A percentile compares a stretch with the other conserved stretches of the same genome.
Conservation (phyloP, 2,329 filamentous ascomycete genomes). For the Stenocarpella maydis region DNA sequence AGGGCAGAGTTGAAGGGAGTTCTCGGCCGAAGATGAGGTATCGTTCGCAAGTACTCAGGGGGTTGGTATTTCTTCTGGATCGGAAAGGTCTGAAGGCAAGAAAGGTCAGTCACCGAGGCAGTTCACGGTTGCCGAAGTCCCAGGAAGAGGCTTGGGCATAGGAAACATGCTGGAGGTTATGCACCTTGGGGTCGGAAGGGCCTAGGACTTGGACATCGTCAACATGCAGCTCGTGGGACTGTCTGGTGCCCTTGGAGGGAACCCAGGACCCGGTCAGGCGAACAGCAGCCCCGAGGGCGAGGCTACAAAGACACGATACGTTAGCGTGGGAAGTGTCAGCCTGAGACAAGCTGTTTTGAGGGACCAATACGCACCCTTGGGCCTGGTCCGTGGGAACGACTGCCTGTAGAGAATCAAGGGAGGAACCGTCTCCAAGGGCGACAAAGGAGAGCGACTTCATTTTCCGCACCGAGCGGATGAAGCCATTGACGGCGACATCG, state of each 20-base stretch:
- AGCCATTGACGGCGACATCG: constrained; percentile 75
- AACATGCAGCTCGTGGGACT: constrained; percentile 84
- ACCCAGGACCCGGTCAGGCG: constrained; percentile 81
- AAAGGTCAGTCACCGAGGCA: constrained; percentile 30
- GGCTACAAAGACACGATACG: constrained; percentile 55
- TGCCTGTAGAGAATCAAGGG: constrained; percentile 79
- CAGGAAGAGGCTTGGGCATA: background rate
- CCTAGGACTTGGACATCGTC: constrained; percentile 75
- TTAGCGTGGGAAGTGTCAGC: constrained; percentile 42
- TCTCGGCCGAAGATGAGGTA: constrained; percentile 87
- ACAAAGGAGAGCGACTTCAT: constrained; percentile 88
- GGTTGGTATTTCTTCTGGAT: constrained; percentile 97
- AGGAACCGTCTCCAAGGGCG: constrained; percentile 87
- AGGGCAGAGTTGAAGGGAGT: constrained; percentile 82
- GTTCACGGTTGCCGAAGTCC: background rate
- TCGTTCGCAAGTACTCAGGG: constrained; percentile 84
- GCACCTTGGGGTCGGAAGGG: constrained; percentile 78
- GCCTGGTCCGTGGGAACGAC: constrained; percentile 77
- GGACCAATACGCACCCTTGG: constrained; percentile 67
- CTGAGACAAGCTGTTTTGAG: constrained; percentile 39
- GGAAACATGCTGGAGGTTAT: background rate
- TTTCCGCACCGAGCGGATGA: constrained; percentile 83
- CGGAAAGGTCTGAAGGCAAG: constrained; percentile 74
- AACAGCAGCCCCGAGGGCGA: constrained; percentile 84
- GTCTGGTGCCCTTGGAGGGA: constrained; percentile 71